Evolutionary conservation across 768 basidiomycete species (phyloP), one percentile per base, ranked within the genome.

Genomic region (Calocybe cyanea): DNA sequence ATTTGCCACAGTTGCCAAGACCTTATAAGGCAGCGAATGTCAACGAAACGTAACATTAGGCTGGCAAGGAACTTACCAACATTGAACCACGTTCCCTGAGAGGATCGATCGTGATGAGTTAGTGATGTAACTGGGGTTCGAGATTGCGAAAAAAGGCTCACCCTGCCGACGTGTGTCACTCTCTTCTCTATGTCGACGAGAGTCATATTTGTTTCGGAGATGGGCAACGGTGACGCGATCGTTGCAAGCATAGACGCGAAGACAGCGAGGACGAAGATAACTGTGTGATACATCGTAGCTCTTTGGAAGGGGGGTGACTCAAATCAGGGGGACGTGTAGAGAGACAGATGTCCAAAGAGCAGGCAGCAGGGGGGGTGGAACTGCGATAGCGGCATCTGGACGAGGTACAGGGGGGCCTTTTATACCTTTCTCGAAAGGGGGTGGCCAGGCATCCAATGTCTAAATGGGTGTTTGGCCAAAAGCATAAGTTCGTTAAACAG

Each of bases 1-100:
- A 43, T 31, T 71, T 53, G 20, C 85, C 85, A 57, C 87, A 89
- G 62, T 85, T 84, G 35, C 84, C 86, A 19, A 70, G 56, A 24
- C 70, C 71, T 71, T 38, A 36, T n/a, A 43, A 41, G 23, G 45
- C 28, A 46, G 25, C 21, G 38, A 39, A 49, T 30, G 43, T 44
- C 30, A 23, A 24, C 11, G 23, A 33, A 44, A 31, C n/a, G 20
- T 13, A 32, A 39, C 32, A 21, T n/a, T n/a, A n/a, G n/a, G n/a
- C n/a, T n/a, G n/a, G 53, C 24, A 15, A 41, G 4, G 35, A 9
- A 57, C 63, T 57, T 15, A 68, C 72, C 79, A 43, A 72, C 74
- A 49, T 80, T 50, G 59, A 76, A 88, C 76, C 76, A 88, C 25
- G 85, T 88, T 32, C 78, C 85, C 85, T 87, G 52, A 46, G 23